Evolutionary conservation across 305 asterid species (phyloP), one percentile per base, ranked within the genome.

Genomic region (Solanum hybrid): DNA sequence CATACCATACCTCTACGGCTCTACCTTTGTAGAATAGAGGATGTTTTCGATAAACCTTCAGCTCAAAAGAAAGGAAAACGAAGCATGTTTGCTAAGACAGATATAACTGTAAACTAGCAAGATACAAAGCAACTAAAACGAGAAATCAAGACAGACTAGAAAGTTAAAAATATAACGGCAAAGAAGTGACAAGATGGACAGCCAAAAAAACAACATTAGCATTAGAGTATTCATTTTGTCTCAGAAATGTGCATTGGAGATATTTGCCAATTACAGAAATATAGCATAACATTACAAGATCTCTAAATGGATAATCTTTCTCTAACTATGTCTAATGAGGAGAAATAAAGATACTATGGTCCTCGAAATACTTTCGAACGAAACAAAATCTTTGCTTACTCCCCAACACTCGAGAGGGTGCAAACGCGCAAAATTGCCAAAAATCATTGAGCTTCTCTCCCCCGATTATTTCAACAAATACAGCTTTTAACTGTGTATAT

Each of bases 401-500:
- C 32, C 72, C 2, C 77, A 31, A 57, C 14, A 57, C 20, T 57
- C 12, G 65, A 61, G 27, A 22, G 77, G 41, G 11, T 57, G 88
- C 33, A 85, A 61, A 12, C n/a, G 7, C 77, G 20, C 78, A 31
- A 85, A 57, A 85, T 22, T 22, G 88, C 78, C 78, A 57, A 85
- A 85, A 85, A 57, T 86, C 78, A 86, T 11, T 33, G 78, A 61
- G 51, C 89, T 32, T 86, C 57, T 86, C 51, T 61, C 22, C 57
- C 45, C 57, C 11, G 10, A 32, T 86, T 22, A 86, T 61, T 86
- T 86, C 89, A 86, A 86, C 78, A 86, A 86, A 86, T 86, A 61
- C 79, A 86, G 51, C 10, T 32, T 33, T 32, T n/a, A 33, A 86
- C 39, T 61, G 79, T 13, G 89, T 86, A 33, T 86, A 61, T 32